Conservation (phyloP, 2,329 filamentous ascomycete genomes). For the Delphinella strobiligena region DNA sequence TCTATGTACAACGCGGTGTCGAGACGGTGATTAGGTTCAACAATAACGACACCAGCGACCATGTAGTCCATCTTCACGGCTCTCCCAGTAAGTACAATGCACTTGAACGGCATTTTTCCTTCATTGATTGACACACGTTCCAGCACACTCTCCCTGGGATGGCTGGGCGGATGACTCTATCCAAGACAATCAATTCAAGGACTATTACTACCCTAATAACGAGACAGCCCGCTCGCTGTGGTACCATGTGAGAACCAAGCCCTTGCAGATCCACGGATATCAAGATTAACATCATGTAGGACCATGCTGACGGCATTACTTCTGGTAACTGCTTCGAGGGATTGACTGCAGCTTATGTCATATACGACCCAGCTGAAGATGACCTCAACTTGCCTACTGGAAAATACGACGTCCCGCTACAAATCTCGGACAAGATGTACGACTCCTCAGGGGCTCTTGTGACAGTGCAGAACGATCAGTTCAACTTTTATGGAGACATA, state of each 20-base stretch:
- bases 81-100: constrained; percentile 21
- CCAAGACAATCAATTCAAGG: constrained; percentile 42
- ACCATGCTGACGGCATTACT: constrained; percentile 31
- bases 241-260: constrained; percentile 1
- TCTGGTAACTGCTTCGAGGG: constrained; percentile 43
- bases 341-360: constrained; percentile 44
- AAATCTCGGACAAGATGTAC: constrained; percentile 41
- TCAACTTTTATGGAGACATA: constrained; percentile 43
- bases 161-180: constrained; percentile 46
- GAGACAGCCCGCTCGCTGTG: constrained; percentile 25
- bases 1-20: constrained; percentile 33
- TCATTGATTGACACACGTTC: not conserved
- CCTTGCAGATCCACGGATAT: not conserved
- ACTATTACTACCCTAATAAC: constrained; percentile 50
- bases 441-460: constrained; percentile 38
- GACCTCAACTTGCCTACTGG: constrained; percentile 38
- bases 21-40: constrained; percentile 41
- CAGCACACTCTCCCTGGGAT: constrained; percentile 32
- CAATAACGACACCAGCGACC: constrained; percentile 33
- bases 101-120: not conserved
- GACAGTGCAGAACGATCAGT: constrained; percentile 29
- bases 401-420: constrained; percentile 42
- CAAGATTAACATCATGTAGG: constrained; percentile 26
- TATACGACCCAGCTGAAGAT: constrained; percentile 39
- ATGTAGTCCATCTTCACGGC: constrained; percentile 41